Conservation (phyloP, 192 early-diverging fungal species). For the Coemansia sp. region DNA sequence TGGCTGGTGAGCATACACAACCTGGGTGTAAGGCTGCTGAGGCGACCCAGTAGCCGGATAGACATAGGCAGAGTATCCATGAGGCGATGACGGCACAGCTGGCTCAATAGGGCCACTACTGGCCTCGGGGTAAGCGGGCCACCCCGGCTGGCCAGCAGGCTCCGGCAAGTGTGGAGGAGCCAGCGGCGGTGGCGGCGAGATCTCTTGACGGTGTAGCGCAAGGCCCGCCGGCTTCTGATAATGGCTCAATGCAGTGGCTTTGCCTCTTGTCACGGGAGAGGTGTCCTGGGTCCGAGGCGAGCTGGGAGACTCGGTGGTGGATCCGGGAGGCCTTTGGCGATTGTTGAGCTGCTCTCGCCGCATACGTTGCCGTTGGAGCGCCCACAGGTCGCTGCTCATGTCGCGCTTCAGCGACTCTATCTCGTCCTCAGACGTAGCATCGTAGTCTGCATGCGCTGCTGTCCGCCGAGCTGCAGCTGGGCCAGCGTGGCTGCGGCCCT, state of each 20-base stretch:
- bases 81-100: conserved; percentile 3
- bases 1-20: conserved; percentile 4
- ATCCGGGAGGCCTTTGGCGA: conserved; percentile 8
- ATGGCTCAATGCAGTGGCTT: not conserved
- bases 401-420: conserved; percentile 48
- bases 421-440: conserved; percentile 46
- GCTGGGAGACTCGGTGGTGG: conserved; percentile 13
- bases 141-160: conserved; percentile 16
- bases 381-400: conserved; percentile 49
- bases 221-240: conserved; percentile 11
- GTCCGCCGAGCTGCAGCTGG: conserved; percentile 19
- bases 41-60: not conserved
- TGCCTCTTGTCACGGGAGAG: not conserved
- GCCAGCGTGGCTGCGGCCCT: conserved; percentile 19
- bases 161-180: conserved; percentile 13
- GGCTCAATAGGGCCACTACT: conserved; percentile 7
- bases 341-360: conserved; percentile 28
- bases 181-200: conserved; percentile 7
- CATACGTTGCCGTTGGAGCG: conserved; percentile 44
- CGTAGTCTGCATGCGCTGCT: conserved; percentile 8
- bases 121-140: conserved; percentile 6
- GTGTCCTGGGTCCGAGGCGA: conserved; percentile 19
- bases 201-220: not conserved
- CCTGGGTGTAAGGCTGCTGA: conserved; percentile 7
- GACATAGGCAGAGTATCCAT: not conserved